Base-by-base conservation (phyloP, 345 rosid species). In the Stellera chamaejasme region DNA sequence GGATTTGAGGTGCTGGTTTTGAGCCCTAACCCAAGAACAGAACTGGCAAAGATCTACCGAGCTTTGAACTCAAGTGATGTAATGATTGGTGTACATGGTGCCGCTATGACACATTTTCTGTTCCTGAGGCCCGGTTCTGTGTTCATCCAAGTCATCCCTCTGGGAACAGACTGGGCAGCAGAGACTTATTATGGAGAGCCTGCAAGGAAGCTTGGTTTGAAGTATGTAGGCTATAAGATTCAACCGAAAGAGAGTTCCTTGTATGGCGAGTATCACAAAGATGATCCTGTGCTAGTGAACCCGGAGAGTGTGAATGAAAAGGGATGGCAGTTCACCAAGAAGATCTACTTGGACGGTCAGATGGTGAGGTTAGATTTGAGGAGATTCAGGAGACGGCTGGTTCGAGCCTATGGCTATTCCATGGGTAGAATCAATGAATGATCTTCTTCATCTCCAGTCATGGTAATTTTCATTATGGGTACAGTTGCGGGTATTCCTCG, bases 11-110 rank as follows among this genome's bases (percentile, higher is more conserved):
- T 84, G n/a, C 63, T 75, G 52, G 63, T 84, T 23, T 42, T 81
- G 46, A 69, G 70, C 67, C 92, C 92, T 42, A 65, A 56, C 4
- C 27, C 12, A 32, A 77, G 71, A 0, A 70, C 80, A 25, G 88
- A 82, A 51, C 61, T 82, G 51, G 82, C 82, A 23, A 77, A 56
- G 77, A 75, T 77, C 41, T 79, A 77, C 52, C 42, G 61, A 7
- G 66, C 55, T 11, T 65, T 79, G 23, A 79, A 82, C 55, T 77
- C 88, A 8, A 82, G 88, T 36, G 82, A 79, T 16, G 84, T 82
- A 0, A 77, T 82, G 82, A 58, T 82, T n/a, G 84, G 84, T 25
- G 88, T 82, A 13, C 88, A 82, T 45, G 84, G 88, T 39, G 88
- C 88, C 9, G 88, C 88, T 41, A 79, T 82, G 84, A 79, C 84